phyloP scores from a whole-genome alignment of 2,329 filamentous ascomycete genomes.

The Xylaria sp. region DNA sequence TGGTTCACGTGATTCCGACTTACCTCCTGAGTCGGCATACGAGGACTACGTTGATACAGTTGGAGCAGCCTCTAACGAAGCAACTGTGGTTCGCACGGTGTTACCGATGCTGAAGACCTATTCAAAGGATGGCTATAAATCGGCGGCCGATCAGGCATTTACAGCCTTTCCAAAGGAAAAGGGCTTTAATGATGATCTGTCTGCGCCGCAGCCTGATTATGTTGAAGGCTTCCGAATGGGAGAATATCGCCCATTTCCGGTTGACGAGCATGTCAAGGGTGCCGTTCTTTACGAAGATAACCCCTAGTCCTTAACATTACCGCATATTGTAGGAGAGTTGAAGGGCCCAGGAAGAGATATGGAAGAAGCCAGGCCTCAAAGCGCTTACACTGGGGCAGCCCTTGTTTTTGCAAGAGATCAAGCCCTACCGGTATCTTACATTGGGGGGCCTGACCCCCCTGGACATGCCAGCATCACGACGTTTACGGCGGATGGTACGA shows the following conservation, averaged over 20 bases:
- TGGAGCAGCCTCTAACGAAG: constrained; percentile 16
- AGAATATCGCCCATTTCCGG: constrained; percentile 9
- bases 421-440: too few relatives aligned
- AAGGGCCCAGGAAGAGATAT: constrained; percentile 18
- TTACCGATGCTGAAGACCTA: constrained; percentile 11
- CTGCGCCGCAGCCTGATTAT: constrained; percentile 34
- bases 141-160: constrained; percentile 17
- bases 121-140: constrained; percentile 23
- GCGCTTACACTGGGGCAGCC: constrained; percentile 32
- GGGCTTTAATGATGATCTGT: constrained; percentile 34
- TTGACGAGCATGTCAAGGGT: constrained; percentile 14
- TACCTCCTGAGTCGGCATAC: constrained; percentile 17
- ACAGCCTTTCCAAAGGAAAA: constrained; percentile 29
- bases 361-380: constrained; percentile 21
- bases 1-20: constrained; percentile 12
- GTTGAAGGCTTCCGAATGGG: constrained; percentile 29
- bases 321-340: constrained; percentile 35
- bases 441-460: constrained; percentile 14
- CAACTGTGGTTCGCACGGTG: constrained; percentile 18
- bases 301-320: constrained; percentile 27
- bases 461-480: constrained; percentile 31
- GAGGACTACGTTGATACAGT: constrained; percentile 13
- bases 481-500: constrained; percentile 33
- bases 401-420: constrained; percentile 28
- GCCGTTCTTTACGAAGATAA: constrained; percentile 27